phyloP scores from a whole-genome alignment of 2,329 filamentous ascomycete species.

The Allantophomopsis cytisporea region DNA sequence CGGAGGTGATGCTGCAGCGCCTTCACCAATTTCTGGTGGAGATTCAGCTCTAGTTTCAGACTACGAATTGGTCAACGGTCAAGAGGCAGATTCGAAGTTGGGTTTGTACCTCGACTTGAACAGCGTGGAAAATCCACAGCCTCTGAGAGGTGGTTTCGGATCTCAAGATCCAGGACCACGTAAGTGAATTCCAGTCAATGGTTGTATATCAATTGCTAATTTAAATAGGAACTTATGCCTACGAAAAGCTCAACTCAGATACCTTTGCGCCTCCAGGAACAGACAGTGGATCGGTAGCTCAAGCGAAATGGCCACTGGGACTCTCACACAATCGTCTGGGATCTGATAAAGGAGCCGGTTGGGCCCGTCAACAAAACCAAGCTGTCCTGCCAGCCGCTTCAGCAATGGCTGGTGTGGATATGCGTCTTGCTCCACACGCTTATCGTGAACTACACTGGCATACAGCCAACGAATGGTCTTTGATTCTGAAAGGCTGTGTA shows the following conservation, averaged over 20 bases:
- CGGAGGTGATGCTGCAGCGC: constrained; percentile 18
- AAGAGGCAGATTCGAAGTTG: constrained; percentile 32
- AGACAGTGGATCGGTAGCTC: constrained; percentile 31
- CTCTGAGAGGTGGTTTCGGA: constrained; percentile 35
- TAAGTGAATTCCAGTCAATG: constrained; percentile 2
- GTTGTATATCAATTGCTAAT: background rate
- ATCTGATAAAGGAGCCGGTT: constrained; percentile 26
- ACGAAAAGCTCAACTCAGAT: constrained; percentile 40
- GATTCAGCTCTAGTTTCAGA: constrained; percentile 23
- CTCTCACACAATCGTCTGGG: constrained; percentile 30
- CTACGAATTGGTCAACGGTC: constrained; percentile 31
- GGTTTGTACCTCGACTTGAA: constrained; percentile 41
- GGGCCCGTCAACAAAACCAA: constrained; percentile 38
- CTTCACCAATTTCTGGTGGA: constrained; percentile 22
- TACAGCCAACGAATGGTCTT: constrained; percentile 35
- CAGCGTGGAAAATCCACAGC: constrained; percentile 35
- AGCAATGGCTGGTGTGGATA: constrained; percentile 43
- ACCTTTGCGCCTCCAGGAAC: constrained; percentile 37
- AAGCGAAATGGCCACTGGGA: constrained; percentile 40
- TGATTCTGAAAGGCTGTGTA: constrained; percentile 38
- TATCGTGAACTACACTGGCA: constrained; percentile 55
- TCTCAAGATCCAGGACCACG: constrained; percentile 35
- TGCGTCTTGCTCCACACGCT: constrained; percentile 39
- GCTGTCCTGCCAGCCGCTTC: constrained; percentile 30
- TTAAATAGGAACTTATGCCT: constrained; percentile 24